phyloP scores from a whole-genome alignment of 805 yeast genomes.

The Tanozyma kutaoensis region DNA sequence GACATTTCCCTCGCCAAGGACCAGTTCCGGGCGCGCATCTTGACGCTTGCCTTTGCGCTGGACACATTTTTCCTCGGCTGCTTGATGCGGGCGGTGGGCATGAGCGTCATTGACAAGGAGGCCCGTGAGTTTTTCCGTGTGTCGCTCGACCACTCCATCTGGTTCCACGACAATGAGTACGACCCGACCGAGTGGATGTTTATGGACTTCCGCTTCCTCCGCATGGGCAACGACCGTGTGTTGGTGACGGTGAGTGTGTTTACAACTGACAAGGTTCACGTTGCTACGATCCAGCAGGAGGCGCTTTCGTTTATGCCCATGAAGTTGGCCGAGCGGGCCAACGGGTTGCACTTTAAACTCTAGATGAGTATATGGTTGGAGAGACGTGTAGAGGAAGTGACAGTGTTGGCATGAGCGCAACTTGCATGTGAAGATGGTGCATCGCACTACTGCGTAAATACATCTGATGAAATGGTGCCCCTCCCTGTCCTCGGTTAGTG shows the following conservation, averaged over 20 bases:
- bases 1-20: conserved; percentile 11
- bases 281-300: conserved; percentile 21
- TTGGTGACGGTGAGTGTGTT: conserved; percentile 14
- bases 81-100: conserved; percentile 13
- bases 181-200: conserved; percentile 23
- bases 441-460: no score
- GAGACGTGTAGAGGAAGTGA: no score
- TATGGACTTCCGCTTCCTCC: conserved; percentile 16
- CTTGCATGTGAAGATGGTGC: no score
- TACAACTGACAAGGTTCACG: conserved; percentile 14
- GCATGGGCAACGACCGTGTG: conserved; percentile 21
- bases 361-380: no score
- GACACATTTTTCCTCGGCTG: conserved; percentile 20
- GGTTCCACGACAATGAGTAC: conserved; percentile 20
- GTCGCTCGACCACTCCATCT: conserved; percentile 22
- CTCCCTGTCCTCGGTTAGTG: no score
- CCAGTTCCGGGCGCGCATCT: conserved; percentile 6
- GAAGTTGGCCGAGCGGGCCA: conserved; percentile 1
- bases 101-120: conserved; percentile 5
- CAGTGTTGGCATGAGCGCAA: no score
- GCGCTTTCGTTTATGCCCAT: conserved; percentile 2
- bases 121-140: conserved; percentile 17
- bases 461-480: no score
- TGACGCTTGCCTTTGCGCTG: conserved; percentile 12
- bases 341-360: no score